Evolutionary conservation across 2,329 filamentous ascomycete species (phyloP).

Genomic region (Colletotrichum camelliae): DNA sequence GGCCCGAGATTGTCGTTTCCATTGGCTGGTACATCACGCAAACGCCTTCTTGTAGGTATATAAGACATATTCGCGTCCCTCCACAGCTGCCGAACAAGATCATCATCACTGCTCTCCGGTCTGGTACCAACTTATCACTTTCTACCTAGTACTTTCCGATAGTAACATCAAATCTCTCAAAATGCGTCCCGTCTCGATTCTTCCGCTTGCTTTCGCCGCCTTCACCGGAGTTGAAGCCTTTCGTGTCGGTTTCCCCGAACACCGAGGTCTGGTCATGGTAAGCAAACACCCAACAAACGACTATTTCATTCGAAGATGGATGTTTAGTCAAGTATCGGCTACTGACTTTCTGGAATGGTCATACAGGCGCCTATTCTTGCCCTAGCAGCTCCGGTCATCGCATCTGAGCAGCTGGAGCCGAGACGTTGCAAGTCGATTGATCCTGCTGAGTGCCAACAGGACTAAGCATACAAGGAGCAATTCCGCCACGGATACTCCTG

Average conservation of each 20-base stretch:
- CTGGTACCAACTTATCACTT: neutral
- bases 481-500: too few species aligned
- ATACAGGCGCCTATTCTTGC: neutral
- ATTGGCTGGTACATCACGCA: too few species aligned
- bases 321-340: fast-evolving
- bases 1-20: fast-evolving
- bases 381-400: fast-evolving
- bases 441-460: neutral
- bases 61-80: too few species aligned
- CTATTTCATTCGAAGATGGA: fast-evolving
- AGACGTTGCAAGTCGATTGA: neutral
- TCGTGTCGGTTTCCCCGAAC: neutral
- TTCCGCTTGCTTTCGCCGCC: neutral
- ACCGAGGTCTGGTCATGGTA: neutral
- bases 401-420: neutral
- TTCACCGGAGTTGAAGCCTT: neutral
- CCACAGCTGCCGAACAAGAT: too few species aligned
- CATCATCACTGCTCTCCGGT: neutral
- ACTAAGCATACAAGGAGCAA: neutral
- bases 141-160: neutral
- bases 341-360: too few species aligned
- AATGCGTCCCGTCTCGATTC: neutral
- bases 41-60: too few species aligned
- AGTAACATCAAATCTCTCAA: fast-evolving
- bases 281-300: fast-evolving